Evolutionary conservation across 305 asterid species (phyloP), one percentile per base, ranked within the genome.

Genomic region (Caryopteris hybrid): DNA sequence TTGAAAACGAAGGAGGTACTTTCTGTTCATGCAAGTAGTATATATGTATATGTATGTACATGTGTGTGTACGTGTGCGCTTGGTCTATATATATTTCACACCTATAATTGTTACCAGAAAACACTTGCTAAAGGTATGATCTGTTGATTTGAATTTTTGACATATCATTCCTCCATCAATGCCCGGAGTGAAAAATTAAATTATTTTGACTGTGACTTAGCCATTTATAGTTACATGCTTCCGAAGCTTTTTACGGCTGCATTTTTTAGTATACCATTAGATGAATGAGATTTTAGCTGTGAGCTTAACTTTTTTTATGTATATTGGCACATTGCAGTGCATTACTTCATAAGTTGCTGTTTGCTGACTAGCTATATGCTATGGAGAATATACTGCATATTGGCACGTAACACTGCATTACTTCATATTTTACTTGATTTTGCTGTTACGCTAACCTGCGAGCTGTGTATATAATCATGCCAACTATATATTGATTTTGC

Each of bases 1-100:
- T 63, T 93, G 84, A 84, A 93, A 25, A 86, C 95, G 47, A 78
- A 83, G 70, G 95, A 93, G 95, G 97, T 88, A 51, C 52, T 8
- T 36, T 59, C 29, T 12, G 1, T 21, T n/a, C 64, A 36, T 58
- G 33, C 31, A 17, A 11, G n/a, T n/a, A n/a, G n/a, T n/a, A n/a
- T n/a, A n/a, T n/a, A n/a, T n/a, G n/a, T n/a, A n/a, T n/a, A n/a
- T n/a, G n/a, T n/a, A n/a, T n/a, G 17, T 33, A 18, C 22, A 25
- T 25, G 16, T 33, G 27, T 3, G 47, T 23, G 22, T 41, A 11
- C 3, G 1, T 62, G 12, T 52, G 33, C 62, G 70, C 8, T 52
- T 53, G 48, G 20, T 20, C 20, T 70, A 31, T 52, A 20, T 8
- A 42, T 36, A 43, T 29, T 47, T 34, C 22, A 47, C 41, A 45